Conservation (phyloP, 768 basidiomycete species). For the Suillus weaverae region DNA sequence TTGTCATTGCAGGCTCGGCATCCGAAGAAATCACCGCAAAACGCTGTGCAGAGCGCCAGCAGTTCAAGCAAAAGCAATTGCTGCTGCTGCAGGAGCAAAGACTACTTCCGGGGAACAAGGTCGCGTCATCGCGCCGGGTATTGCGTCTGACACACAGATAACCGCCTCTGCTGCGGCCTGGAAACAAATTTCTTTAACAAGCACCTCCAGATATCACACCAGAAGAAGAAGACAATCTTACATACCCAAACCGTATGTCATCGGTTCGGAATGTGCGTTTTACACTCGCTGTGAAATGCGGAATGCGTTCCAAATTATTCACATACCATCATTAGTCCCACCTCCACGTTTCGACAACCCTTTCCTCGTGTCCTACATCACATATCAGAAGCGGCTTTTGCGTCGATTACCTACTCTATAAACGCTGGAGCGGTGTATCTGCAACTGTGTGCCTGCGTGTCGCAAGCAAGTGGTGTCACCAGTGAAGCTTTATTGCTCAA, state of each 20-base stretch:
- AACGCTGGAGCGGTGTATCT: too few species aligned
- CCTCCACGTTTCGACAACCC: too few species aligned
- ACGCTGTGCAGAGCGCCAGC: conserved; percentile 83
- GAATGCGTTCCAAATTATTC: too few species aligned
- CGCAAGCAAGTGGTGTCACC: too few species aligned
- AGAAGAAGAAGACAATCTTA: conserved; percentile 55
- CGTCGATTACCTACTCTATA: too few species aligned
- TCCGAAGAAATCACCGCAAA: conserved; percentile 91
- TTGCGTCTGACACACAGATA: conserved; percentile 47
- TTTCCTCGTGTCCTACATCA: too few species aligned
- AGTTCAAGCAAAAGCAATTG: conserved; percentile 91
- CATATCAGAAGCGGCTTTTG: too few species aligned
- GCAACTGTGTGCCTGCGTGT: too few species aligned
- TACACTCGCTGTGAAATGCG: too few species aligned
- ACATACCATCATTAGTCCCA: too few species aligned
- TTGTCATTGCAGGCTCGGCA: neutral
- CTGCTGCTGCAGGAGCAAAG: conserved; percentile 74
- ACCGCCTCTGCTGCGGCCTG: conserved; percentile 83
- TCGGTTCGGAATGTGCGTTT: conserved; percentile 42
- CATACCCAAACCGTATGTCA: conserved; percentile 60
- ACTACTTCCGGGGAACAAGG: conserved; percentile 71
- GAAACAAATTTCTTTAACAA: conserved; percentile 46
- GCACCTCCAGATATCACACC: conserved; percentile 31
- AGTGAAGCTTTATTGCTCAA: too few species aligned
- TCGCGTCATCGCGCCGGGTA: conserved; percentile 56